Conservation (phyloP, 73 alveolate species). For the Effrenium voratum region DNA sequence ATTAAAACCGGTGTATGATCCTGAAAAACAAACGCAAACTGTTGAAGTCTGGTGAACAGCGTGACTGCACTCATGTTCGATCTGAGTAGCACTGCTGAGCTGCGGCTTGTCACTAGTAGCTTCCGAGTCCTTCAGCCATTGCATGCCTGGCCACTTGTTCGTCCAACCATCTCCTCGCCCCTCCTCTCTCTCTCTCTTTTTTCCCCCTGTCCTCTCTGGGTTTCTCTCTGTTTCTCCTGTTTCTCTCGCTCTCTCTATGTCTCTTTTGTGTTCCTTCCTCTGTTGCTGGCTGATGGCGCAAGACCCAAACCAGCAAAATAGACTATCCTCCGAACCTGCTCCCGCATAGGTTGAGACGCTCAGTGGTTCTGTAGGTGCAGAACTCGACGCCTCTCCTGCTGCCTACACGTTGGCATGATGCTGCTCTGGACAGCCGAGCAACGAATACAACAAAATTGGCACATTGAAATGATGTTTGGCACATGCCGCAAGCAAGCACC, state of each 20-base stretch:
- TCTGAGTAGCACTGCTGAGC: constrained; percentile 55
- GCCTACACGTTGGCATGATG: not conserved
- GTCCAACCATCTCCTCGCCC: too few relatives aligned
- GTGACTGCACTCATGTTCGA: not conserved
- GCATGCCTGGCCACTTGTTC: too few relatives aligned
- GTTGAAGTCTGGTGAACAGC: too few relatives aligned
- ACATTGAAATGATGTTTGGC: not conserved
- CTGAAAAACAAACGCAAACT: not conserved
- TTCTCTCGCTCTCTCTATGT: too few relatives aligned
- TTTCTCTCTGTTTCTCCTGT: too few relatives aligned
- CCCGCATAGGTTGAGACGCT: constrained; percentile 23
- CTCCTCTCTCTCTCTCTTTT: too few relatives aligned
- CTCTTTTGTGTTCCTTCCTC: too few relatives aligned
- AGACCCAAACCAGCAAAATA: too few relatives aligned
- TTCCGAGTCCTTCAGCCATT: constrained; percentile 91
- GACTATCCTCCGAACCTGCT: constrained; percentile 37
- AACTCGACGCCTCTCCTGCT: constrained; percentile 5
- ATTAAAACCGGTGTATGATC: not conserved
- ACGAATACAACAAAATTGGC: not conserved
- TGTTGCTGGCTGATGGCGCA: too few relatives aligned
- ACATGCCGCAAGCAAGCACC: too few relatives aligned
- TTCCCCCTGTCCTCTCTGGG: too few relatives aligned
- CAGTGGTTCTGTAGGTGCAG: constrained; percentile 31
- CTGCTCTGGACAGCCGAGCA: not conserved
- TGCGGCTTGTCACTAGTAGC: constrained; percentile 92